Base-by-base conservation (phyloP, 1,284 basidiomycete genomes). In the Tylopilus sp. region DNA sequence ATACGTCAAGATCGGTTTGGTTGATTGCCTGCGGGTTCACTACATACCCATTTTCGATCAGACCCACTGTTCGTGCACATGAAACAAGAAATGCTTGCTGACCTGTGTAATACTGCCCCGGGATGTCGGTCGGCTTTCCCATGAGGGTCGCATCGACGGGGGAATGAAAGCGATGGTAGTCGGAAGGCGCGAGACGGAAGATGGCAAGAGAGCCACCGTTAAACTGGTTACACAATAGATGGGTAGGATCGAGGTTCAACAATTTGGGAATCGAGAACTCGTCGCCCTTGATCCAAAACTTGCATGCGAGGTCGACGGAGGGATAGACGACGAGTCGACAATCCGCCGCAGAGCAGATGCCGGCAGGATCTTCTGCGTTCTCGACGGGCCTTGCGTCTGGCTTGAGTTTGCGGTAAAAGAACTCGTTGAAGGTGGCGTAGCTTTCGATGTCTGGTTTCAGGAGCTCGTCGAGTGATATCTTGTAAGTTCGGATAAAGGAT, bases 111-210 rank as follows among this genome's bases (percentile, higher is more conserved):
- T 80, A 82, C 51, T 82, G 72, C 3, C 81, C 80, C 0, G 73
- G 68, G 5, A 87, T 71, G 48, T 78, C 70, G 3, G 68, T 73
- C 3, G 76, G 66, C n/a, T 75, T 72, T 16, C 72, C 74, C 3
- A 71, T 23, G 19, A 82, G 57, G 21, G 70, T 74, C 18, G 78
- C 86, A 46, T 86, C 81, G 23, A 86, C 74, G 1, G 89, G 90
- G 25, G 79, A 80, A 59, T 93, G 91, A 75, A 90, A 93, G 19
- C 90, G 81, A 62, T 92, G 90, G 59, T 92, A 93, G 63, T 93
- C 91, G 31, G 84, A 81, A 0, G 89, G 90, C 0, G 89, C 88
- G 15, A 91, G 76, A 18, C 87, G 77, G 71, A 89, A 90, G 51
- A 85, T 79, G 0, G 83, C 82, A 2, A 90, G 58, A 10, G 79